Conservation (phyloP, 441 rosid genomes). For the Dalechampia spathulata region DNA sequence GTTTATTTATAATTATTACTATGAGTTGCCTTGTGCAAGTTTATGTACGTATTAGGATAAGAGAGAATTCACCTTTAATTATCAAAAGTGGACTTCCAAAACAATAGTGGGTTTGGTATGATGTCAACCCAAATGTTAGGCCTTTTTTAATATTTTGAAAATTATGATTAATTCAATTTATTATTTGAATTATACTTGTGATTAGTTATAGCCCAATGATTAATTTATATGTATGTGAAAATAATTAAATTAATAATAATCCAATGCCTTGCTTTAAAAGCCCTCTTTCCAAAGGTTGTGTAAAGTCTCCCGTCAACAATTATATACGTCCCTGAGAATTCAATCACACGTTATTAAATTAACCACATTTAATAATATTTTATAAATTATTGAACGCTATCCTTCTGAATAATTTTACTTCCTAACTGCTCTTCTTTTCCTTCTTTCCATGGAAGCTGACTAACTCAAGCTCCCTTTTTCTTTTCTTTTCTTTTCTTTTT, state of each 20-base stretch:
- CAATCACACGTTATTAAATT: neutral
- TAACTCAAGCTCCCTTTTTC: neutral
- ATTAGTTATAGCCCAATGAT: too few relatives aligned
- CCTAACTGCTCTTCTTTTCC: too few relatives aligned
- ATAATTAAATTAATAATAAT: neutral
- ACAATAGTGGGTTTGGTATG: neutral
- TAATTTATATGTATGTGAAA: too few relatives aligned
- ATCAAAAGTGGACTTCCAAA: neutral
- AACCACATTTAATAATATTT: too few relatives aligned
- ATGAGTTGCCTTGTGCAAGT: neutral
- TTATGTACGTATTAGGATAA: neutral
- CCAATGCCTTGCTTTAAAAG: neutral
- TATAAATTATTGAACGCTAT: too few relatives aligned
- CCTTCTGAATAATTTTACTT: too few relatives aligned
- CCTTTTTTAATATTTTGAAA: too few relatives aligned
- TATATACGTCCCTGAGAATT: neutral
- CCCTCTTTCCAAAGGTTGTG: neutral
- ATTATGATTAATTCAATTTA: too few relatives aligned
- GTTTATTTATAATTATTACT: neutral
- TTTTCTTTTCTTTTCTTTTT: too few relatives aligned
- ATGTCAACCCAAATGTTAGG: neutral
- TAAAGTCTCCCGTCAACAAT: neutral
- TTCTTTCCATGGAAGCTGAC: slow-evolving; percentile 5
- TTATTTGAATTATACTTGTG: too few relatives aligned
- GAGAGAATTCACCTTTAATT: neutral